These are phyloP conservation scores for Mycotypha africana DNA, from an alignment of 371 early-diverging fungal species.

Conservation along the genomic window DNA sequence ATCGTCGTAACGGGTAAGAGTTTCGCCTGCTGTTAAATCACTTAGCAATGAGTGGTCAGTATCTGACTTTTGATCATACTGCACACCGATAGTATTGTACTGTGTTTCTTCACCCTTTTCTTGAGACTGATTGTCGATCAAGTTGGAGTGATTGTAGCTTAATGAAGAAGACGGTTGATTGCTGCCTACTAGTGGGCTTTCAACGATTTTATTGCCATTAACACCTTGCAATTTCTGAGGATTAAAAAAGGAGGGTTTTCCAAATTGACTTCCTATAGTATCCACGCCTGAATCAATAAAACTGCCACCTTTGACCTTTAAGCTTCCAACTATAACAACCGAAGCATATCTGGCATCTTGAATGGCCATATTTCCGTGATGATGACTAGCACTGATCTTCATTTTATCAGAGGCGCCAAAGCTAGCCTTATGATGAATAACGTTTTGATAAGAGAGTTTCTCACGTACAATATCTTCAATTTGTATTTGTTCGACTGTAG, in stretches of 20 bases:
- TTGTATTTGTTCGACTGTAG: slow-evolving; percentile 23
- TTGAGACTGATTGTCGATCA: no score
- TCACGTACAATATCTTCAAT: slow-evolving; percentile 27
- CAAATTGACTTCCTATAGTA: neutral
- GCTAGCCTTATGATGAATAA: slow-evolving; percentile 17
- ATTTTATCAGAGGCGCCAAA: no score
- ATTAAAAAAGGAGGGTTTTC: neutral
- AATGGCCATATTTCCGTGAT: slow-evolving; percentile 32
- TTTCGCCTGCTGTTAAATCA: slow-evolving; percentile 21
- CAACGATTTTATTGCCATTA: no score
- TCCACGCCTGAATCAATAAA: slow-evolving; percentile 14
- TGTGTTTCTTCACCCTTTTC: no score
- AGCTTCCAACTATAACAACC: slow-evolving; percentile 28
- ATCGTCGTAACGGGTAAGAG: no score
- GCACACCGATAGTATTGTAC: no score
- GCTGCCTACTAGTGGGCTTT: no score
- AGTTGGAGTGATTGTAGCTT: no score
- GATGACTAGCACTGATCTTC: no score
- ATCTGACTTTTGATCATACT: no score
- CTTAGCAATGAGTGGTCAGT: slow-evolving; percentile 27
- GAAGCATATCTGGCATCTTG: slow-evolving; percentile 28
- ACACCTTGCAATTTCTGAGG: neutral
- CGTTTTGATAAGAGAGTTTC: slow-evolving; percentile 19
- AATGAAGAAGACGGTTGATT: no score
- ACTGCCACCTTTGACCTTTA: slow-evolving; percentile 4